A percentile compares a stretch with the other conserved stretches of the same genome.
Evolutionary conservation across 2,329 filamentous ascomycete genomes (phyloP).

Genomic region (Cephalotrichum gorgonifer): DNA sequence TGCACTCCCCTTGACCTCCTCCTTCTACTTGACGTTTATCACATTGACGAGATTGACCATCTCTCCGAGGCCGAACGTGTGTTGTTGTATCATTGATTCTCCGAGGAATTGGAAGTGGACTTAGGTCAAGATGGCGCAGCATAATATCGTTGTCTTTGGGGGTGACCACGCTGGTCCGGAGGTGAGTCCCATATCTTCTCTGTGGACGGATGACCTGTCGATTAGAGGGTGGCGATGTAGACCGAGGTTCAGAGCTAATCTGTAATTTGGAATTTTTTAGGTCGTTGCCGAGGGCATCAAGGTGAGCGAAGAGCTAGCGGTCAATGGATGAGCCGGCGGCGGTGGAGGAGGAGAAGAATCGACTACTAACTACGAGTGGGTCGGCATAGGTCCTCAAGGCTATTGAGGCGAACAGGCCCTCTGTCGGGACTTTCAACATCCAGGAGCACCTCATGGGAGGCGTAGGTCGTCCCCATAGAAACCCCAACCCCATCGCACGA

Average conservation of each 20-base stretch:
- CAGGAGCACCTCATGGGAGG: constrained; percentile 85
- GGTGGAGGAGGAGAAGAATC: background rate
- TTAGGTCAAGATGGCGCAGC: constrained; percentile 49
- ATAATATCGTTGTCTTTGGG: constrained; percentile 71
- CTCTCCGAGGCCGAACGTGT: no score
- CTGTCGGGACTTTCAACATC: constrained; percentile 72
- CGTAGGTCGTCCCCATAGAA: constrained; percentile 44
- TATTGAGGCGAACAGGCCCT: constrained; percentile 60
- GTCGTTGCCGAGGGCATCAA: constrained; percentile 80
- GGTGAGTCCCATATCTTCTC: constrained; percentile 30
- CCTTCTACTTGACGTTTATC: no score
- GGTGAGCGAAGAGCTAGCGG: constrained; percentile 40
- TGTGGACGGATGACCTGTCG: background rate
- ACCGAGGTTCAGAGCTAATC: background rate
- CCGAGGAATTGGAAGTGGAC: background rate
- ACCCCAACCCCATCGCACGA: background rate
- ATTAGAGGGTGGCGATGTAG: background rate
- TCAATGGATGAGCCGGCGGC: background rate
- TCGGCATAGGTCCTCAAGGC: constrained; percentile 65
- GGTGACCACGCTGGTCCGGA: constrained; percentile 83
- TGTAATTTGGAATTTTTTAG: constrained; percentile 20
- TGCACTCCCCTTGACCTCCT: no score
- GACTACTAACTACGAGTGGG: background rate
- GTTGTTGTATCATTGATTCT: background rate
- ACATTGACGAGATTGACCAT: no score